Conservation (phyloP, 306 rosid species). For the Medicago truncatula region DNA sequence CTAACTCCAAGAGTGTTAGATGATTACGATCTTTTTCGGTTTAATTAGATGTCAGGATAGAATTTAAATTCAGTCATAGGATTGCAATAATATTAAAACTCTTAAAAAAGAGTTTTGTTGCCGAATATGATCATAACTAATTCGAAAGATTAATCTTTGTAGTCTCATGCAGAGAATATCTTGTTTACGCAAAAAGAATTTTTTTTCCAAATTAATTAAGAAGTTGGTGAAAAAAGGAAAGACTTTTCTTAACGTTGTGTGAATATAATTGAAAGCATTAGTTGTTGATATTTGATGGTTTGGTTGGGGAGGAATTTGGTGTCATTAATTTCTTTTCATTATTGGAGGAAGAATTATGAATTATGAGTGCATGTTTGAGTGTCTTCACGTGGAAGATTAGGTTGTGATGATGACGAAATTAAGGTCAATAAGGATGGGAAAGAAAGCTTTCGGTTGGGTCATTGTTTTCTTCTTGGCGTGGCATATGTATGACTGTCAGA, state of each 20-base stretch:
- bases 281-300: conserved; percentile 7
- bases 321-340: conserved; percentile 42
- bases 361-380: conserved; percentile 53
- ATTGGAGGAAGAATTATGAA: conserved; percentile 35
- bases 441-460: conserved; percentile 42
- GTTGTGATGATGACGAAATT: conserved; percentile 50
- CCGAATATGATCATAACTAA: too few species aligned
- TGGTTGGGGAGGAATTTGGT: conserved; percentile 22
- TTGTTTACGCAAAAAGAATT: too few species aligned
- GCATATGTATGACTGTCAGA: conserved; percentile 41
- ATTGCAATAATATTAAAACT: too few species aligned
- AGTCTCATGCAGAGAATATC: too few species aligned
- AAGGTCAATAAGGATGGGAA: conserved; percentile 35
- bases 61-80: too few species aligned
- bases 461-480: conserved; percentile 46
- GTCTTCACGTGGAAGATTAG: conserved; percentile 53
- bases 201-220: background rate
- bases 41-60: too few species aligned
- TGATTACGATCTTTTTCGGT: too few species aligned
- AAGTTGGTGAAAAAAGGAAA: background rate
- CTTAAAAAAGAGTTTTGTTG: too few species aligned
- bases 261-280: conserved; percentile 19
- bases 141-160: too few species aligned
- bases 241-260: background rate
- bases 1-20: too few species aligned